Conservation (phyloP, 352 stramenopile genomes). For the Phytopythium mirpurense region DNA sequence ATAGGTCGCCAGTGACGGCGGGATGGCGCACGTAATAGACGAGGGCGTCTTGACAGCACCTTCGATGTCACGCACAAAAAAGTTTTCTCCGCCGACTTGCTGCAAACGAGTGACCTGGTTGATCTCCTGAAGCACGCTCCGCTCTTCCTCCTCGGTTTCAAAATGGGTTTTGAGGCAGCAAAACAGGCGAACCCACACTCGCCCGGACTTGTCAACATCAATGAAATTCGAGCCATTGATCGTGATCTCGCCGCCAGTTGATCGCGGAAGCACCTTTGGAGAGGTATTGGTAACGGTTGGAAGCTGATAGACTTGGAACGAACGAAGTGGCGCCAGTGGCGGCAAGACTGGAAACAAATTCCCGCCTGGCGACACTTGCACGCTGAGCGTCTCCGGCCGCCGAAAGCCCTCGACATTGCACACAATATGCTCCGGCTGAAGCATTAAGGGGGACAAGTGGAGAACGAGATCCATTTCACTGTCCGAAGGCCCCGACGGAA, state of each 20-base stretch:
- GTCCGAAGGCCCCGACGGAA: neutral
- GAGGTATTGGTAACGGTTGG: constrained; percentile 32
- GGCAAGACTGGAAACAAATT: constrained; percentile 20
- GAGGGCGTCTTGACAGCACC: constrained; percentile 33
- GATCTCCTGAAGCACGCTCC: constrained; percentile 20
- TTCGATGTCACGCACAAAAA: constrained; percentile 44
- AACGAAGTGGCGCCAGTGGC: constrained; percentile 18
- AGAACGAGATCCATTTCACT: constrained; percentile 57
- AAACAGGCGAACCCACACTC: constrained; percentile 44
- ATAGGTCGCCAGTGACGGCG: constrained; percentile 47
- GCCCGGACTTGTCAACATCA: constrained; percentile 15
- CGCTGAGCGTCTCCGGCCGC: constrained; percentile 27
- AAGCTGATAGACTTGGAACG: constrained; percentile 42
- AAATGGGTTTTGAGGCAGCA: constrained; percentile 27
- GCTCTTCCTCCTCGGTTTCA: constrained; percentile 20
- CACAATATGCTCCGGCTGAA: constrained; percentile 31
- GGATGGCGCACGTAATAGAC: constrained; percentile 33
- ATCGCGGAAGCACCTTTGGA: constrained; percentile 50
- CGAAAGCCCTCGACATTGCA: constrained; percentile 23
- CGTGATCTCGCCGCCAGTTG: constrained; percentile 40
- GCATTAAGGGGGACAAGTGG: constrained; percentile 53
- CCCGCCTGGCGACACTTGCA: constrained; percentile 65
- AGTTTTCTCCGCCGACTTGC: constrained; percentile 14
- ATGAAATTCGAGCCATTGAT: constrained; percentile 46
- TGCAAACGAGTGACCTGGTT: constrained; percentile 27